Evolutionary conservation across 2,329 filamentous ascomycete species (phyloP).

Genomic region (Cordyceps tenuipes): DNA sequence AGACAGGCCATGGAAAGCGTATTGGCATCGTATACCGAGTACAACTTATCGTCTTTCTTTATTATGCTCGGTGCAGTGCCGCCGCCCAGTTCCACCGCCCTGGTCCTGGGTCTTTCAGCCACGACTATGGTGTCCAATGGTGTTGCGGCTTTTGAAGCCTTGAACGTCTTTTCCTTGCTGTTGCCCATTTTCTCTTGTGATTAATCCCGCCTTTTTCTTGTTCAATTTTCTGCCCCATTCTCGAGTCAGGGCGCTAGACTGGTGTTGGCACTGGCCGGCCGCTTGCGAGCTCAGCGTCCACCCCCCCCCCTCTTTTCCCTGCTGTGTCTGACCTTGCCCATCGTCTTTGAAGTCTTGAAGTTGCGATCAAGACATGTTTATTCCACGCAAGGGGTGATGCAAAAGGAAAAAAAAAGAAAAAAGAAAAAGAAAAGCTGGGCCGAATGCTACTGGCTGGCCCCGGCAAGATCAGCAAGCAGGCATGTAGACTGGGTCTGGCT

Average conservation of each 20-base stretch:
- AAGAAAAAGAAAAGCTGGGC: neutral
- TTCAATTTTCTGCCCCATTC: slow-evolving; percentile 2
- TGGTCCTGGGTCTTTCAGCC: slow-evolving; percentile 1
- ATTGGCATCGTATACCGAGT: neutral
- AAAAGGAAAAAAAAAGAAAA: neutral
- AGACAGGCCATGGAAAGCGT: neutral
- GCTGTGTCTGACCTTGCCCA: neutral
- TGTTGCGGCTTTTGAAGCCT: neutral
- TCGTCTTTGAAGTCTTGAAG: neutral
- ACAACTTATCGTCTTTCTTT: neutral
- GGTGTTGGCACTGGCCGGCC: slow-evolving; percentile 2
- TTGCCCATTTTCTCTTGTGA: neutral
- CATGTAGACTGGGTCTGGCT: neutral
- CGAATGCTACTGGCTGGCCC: neutral
- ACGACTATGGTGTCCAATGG: neutral
- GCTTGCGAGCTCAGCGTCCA: neutral
- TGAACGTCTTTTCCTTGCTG: neutral
- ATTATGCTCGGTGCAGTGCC: neutral
- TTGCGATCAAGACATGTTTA: neutral
- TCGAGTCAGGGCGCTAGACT: slow-evolving; percentile 10
- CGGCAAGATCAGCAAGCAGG: neutral
- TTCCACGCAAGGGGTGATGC: neutral
- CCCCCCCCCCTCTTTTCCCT: neutral
- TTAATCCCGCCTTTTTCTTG: too few species aligned
- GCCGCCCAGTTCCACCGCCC: neutral